Conservation (phyloP, 768 basidiomycete genomes). For the Kwoniella europaea region DNA sequence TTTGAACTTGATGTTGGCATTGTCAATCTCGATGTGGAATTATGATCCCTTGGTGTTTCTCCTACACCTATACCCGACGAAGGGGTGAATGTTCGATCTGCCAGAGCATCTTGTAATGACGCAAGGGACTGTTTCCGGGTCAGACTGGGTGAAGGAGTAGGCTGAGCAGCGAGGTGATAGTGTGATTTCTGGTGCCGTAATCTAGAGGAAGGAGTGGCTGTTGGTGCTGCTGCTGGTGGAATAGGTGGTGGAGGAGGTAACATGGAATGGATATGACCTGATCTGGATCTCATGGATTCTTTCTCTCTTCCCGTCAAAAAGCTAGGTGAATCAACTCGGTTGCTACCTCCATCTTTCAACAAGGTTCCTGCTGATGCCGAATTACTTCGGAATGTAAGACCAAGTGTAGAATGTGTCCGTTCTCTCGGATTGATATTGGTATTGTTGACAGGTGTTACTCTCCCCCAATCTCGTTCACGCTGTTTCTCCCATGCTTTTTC, state of each 20-base stretch:
- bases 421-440: neutral
- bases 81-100: slow-evolving; percentile 18
- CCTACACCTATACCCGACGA: neutral
- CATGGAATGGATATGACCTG: slow-evolving; percentile 16
- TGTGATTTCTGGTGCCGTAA: slow-evolving; percentile 56
- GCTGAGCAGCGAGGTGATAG: slow-evolving; percentile 32
- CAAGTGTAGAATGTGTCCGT: slow-evolving; percentile 13
- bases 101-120: slow-evolving; percentile 47
- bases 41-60: slow-evolving; percentile 27
- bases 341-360: slow-evolving; percentile 8
- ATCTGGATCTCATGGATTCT: slow-evolving; percentile 21
- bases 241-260: slow-evolving; percentile 27
- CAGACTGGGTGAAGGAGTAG: slow-evolving; percentile 40
- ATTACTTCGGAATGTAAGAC: slow-evolving; percentile 37
- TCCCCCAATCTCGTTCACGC: slow-evolving; percentile 44
- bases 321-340: slow-evolving; percentile 9
- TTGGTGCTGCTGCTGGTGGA: slow-evolving; percentile 4
- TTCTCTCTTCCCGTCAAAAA: slow-evolving; percentile 20
- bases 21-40: slow-evolving; percentile 65
- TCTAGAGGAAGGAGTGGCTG: slow-evolving; percentile 35
- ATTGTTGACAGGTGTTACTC: slow-evolving; percentile 26
- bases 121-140: slow-evolving; percentile 49
- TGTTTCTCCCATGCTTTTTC: slow-evolving; percentile 40
- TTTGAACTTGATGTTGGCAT: slow-evolving; percentile 80
- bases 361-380: slow-evolving; percentile 30